Percentiles rank a stretch among this genome's conserved stretches.
phyloP scores from a whole-genome alignment of 164 flowering plant genomes.

The Piper longum region DNA sequence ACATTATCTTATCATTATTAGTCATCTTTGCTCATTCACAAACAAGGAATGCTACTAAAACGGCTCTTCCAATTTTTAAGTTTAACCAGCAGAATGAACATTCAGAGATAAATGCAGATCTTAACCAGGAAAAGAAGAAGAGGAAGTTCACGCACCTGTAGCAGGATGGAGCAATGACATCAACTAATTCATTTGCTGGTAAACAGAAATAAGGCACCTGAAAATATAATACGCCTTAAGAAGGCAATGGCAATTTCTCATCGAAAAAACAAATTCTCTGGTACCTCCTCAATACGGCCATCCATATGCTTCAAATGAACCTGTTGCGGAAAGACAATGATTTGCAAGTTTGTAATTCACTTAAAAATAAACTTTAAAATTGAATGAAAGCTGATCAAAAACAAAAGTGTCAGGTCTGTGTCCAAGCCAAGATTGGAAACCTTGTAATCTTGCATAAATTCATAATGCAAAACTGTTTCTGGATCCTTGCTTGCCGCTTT shows the following conservation, averaged over 20 bases:
- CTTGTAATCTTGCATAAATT: conserved; percentile 99
- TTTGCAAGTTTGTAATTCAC: no score
- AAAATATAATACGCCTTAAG: neutral
- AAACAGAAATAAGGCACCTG: conserved; percentile 99
- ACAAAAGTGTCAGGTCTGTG: no score
- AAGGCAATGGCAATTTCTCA: neutral
- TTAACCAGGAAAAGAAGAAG: neutral
- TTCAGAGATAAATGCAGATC: neutral
- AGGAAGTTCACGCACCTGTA: conserved; percentile 42
- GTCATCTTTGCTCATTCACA: no score
- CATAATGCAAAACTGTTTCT: conserved; percentile 95
- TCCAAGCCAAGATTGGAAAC: conserved; percentile 13
- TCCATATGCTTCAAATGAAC: conserved; percentile 98
- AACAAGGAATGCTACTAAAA: no score
- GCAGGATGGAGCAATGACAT: conserved; percentile 98
- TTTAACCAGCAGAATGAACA: neutral
- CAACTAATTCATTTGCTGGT: conserved; percentile 92
- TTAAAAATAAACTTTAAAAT: no score
- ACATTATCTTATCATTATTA: no score
- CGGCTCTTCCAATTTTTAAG: no score
- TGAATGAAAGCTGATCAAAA: no score
- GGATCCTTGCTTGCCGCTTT: conserved; percentile 95
- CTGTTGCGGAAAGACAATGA: conserved; percentile 15
- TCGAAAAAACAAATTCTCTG: neutral
- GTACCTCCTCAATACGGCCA: conserved; percentile 97